Evolutionary conservation across 495 filamentous ascomycete species (phyloP), one percentile per base, ranked within the genome.

Genomic region (Podospora pseudoanserina): DNA sequence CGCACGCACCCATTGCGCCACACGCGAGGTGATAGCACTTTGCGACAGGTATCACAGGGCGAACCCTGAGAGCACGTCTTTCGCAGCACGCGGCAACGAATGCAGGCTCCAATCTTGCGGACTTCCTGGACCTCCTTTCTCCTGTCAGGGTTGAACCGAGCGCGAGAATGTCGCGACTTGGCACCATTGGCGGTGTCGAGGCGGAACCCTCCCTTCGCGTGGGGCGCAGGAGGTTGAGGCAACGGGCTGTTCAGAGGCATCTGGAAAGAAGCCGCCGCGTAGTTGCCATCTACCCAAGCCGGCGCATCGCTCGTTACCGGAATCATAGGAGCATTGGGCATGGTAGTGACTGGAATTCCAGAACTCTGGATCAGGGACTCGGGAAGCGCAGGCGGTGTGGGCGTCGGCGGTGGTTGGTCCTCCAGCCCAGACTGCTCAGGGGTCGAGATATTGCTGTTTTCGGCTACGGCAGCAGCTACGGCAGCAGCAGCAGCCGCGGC

Each of bases 1-100:
- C 92, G 86, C 56, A 93, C 86, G 74, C 92, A 96, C 6, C 89
- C 90, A 23, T 86, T 84, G 71, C 89, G 91, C 92, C 92, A 96
- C 3, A 95, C 78, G 27, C 92, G 86, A 2, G 92, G 91, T 55
- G 87, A 88, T 66, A 92, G 85, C 3, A 95, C 90, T 70, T 89
- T 91, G 30, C 84, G 82, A 68, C 92, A 96, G n/a, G 91, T 90
- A 23, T 83, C 87, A 73, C 92, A 96, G 4, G 92, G 92, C n/a
- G 82, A 89, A 30, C 90, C 91, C 16, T 86, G 86, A 4, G 91
- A 94, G 73, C 92, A 96, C 1, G 90, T 90, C 78, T 96, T 96
- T 73, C 92, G 90, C 13, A 96, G 80, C 81, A 96, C 93, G 3
- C 91, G 86, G 78, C 92, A 96, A 59, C 92, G 87, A 65, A 94